These are phyloP conservation scores for Ustilago hordei DNA, from an alignment of 1,284 basidiomycete species.

Conservation along the genomic window DNA sequence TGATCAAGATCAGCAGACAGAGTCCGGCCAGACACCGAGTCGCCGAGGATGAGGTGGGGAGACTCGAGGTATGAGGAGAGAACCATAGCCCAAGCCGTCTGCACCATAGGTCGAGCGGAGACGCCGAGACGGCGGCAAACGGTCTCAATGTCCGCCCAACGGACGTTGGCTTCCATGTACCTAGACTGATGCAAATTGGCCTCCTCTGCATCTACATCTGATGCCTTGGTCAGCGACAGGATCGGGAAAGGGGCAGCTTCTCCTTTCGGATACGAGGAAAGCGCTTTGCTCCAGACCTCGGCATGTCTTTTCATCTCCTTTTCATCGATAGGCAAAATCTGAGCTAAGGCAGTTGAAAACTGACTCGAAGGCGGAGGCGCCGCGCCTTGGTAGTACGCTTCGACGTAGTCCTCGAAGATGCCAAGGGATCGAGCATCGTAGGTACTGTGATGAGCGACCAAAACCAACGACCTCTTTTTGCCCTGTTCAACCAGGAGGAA, in stretches of 20 bases:
- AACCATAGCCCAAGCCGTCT: slow-evolving; percentile 68
- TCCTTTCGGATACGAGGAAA: slow-evolving; percentile 38
- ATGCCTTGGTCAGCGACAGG: slow-evolving; percentile 14
- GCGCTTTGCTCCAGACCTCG: slow-evolving; percentile 34
- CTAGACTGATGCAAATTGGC: slow-evolving; percentile 32
- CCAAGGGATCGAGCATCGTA: slow-evolving; percentile 61
- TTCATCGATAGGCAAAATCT: slow-evolving; percentile 48
- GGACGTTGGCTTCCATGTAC: slow-evolving; percentile 23
- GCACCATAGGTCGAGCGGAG: slow-evolving; percentile 67
- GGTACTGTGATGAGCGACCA: slow-evolving; percentile 59
- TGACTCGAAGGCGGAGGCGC: slow-evolving; percentile 26
- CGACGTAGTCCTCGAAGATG: slow-evolving; percentile 50
- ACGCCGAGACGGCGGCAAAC: slow-evolving; percentile 52
- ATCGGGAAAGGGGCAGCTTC: slow-evolving; percentile 40
- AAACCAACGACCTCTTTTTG: slow-evolving; percentile 21
- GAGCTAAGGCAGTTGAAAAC: slow-evolving; percentile 48
- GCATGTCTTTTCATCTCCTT: slow-evolving; percentile 25
- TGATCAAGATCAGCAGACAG: slow-evolving; percentile 47
- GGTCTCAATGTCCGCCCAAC: slow-evolving; percentile 47
- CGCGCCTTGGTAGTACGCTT: slow-evolving; percentile 27
- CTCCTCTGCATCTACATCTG: slow-evolving; percentile 7
- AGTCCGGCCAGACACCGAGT: slow-evolving; percentile 61
- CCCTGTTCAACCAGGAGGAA: slow-evolving; percentile 42
- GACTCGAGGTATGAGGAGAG: slow-evolving; percentile 64
- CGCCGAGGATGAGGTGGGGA: slow-evolving; percentile 60